Conservation (phyloP, 164 flowering plant genomes). For the Vitis vinifera region ASM3070453v1 NC_081807.1:7053501-7054000, state of each 20-base stretch:
- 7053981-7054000: conserved; percentile 80
- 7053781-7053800: conserved; percentile 88
- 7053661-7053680: neutral
- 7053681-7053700: conserved; percentile 55
- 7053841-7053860: conserved; percentile 88
- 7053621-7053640: neutral
- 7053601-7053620: neutral
- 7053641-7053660: neutral
- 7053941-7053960: conserved; percentile 61
- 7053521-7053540: too few species aligned
- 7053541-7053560: too few species aligned
- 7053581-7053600: neutral
- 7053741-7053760: conserved; percentile 90
- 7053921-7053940: conserved; percentile 75
- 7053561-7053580: too few species aligned
- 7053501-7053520: too few species aligned
- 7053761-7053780: conserved; percentile 93
- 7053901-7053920: conserved; percentile 87
- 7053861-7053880: conserved; percentile 84
- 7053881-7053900: conserved; percentile 52
- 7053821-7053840: conserved; percentile 85
- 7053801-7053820: conserved; percentile 89
- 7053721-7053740: conserved; percentile 94
- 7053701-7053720: conserved; percentile 83
- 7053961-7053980: conserved; percentile 79